phyloP scores from a whole-genome alignment of 2,329 filamentous ascomycete species.

The Geosmithia morbida region DNA sequence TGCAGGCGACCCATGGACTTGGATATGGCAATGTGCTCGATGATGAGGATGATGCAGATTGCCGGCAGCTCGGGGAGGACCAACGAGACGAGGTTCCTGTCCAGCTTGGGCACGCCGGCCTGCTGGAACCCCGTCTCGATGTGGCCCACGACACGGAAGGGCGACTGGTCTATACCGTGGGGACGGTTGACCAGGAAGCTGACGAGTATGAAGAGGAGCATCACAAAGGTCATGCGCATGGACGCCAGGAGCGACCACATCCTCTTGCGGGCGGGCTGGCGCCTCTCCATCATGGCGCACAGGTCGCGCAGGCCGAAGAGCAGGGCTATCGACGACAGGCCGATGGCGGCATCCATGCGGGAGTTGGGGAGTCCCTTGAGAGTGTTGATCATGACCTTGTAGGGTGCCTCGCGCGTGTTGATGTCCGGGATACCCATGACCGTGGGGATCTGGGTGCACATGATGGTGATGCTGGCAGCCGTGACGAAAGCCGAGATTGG shows the following conservation, averaged over 20 bases:
- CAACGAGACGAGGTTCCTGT: slow-evolving; percentile 35
- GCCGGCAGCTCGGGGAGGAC: slow-evolving; percentile 53
- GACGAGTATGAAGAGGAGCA: slow-evolving; percentile 61
- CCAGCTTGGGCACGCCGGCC: slow-evolving; percentile 43
- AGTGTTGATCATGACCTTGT: slow-evolving; percentile 28
- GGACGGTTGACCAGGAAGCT: slow-evolving; percentile 53
- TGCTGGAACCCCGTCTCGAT: slow-evolving; percentile 56
- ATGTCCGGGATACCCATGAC: slow-evolving; percentile 26
- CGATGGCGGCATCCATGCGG: slow-evolving; percentile 56
- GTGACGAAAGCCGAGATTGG: slow-evolving; percentile 37
- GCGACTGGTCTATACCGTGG: slow-evolving; percentile 25
- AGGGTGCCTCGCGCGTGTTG: slow-evolving; percentile 28
- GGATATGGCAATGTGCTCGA: slow-evolving; percentile 73
- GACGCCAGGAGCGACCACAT: slow-evolving; percentile 63
- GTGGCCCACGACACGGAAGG: slow-evolving; percentile 47
- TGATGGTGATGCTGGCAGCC: slow-evolving; percentile 34
- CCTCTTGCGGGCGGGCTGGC: slow-evolving; percentile 44
- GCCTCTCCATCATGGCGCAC: slow-evolving; percentile 46
- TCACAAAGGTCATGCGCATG: slow-evolving; percentile 59
- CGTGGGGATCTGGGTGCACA: slow-evolving; percentile 28
- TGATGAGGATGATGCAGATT: slow-evolving; percentile 61
- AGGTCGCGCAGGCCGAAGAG: slow-evolving; percentile 49
- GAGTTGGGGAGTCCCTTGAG: slow-evolving; percentile 24
- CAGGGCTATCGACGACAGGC: slow-evolving; percentile 49
- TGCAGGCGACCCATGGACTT: slow-evolving; percentile 71